Evolutionary conservation across 176 grass and related monocot genomes (phyloP), one percentile per base, ranked within the genome.

Genomic region (Aegilops umbellulata): DNA sequence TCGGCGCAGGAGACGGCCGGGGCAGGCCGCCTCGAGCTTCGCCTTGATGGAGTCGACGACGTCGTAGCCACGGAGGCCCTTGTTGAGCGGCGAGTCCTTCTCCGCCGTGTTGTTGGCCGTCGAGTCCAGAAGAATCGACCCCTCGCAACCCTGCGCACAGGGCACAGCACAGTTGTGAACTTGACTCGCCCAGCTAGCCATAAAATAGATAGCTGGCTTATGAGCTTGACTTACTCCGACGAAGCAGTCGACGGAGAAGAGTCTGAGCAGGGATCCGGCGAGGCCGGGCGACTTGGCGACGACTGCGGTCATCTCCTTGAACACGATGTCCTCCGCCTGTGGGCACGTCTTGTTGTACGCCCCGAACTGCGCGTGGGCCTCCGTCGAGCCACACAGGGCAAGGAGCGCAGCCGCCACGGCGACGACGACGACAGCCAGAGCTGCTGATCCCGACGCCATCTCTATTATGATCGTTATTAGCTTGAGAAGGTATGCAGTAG

Each of bases 301-400:
- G 42, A 87, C 76, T 55, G 64, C 46, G 10, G 80, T 73, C 84
- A 97, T 91, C 64, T 88, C 92, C 60, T 64, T 46, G 10, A 83
- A 32, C 25, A 97, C 88, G 1, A 97, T 74, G 8, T 88, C 72
- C 87, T 97, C 95, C 26, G 81, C 88, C 67, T 84, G 47, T 0
- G 95, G 95, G 88, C 95, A 97, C 41, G 95, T 90, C 66, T 67
- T 47, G 77, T 82, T 86, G 87, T 97, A 97, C 86, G 84, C 89
- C 2, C 92, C 92, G 0, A 90, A n/a, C 57, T 71, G 8, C 53
- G 92, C 13, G 68, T 94, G 88, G 12, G 63, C 86, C 29, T 86
- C 64, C 72, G 88, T 29, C 29, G 46, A 30, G 22, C 55, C 57
- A 9, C 20, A 61, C 32, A 79, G 7, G 31, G 60, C 0, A 24